Evolutionary conservation across 108 stramenopile species (phyloP).

Genomic region (Conticribra guillardii): DNA sequence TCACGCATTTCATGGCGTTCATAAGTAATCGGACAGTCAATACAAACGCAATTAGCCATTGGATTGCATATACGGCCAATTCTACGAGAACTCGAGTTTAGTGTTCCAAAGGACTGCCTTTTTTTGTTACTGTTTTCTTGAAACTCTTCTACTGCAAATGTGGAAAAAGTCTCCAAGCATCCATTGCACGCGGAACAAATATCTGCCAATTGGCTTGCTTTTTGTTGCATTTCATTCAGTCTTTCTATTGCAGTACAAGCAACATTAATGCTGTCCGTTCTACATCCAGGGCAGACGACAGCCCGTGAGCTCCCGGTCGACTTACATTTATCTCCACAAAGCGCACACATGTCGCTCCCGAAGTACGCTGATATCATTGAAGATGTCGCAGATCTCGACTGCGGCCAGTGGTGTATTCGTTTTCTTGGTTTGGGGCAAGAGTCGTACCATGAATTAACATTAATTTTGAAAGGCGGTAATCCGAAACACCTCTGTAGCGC

Average conservation of each 20-base stretch:
- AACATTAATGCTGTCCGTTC: constrained; percentile 44
- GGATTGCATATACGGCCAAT: constrained; percentile 57
- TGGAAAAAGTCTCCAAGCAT: constrained; percentile 68
- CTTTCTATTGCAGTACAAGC: constrained; percentile 52
- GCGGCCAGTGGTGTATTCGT: constrained; percentile 85
- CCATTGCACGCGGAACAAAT: constrained; percentile 74
- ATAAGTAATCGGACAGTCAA: constrained; percentile 85
- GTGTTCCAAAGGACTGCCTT: constrained; percentile 8
- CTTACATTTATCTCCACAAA: constrained; percentile 76
- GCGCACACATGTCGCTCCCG: constrained; percentile 75
- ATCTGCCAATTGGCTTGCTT: constrained; percentile 59
- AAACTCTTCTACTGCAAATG: constrained; percentile 56
- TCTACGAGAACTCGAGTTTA: constrained; percentile 18
- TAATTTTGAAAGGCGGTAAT: constrained; percentile 67
- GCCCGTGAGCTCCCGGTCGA: constrained; percentile 67
- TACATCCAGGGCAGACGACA: constrained; percentile 72
- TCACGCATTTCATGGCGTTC: constrained; percentile 76
- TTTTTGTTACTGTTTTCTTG: constrained; percentile 17
- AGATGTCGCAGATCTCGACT: constrained; percentile 60
- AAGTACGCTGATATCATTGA: constrained; percentile 84
- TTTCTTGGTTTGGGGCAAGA: constrained; percentile 77
- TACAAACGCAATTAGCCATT: constrained; percentile 82
- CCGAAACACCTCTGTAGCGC: constrained; percentile 84
- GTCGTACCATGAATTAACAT: constrained; percentile 79
- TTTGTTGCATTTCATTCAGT: constrained; percentile 59